Evolutionary conservation across 139 green algal species (phyloP).

Genomic region (Astrephomene gubernaculifera): DNA sequence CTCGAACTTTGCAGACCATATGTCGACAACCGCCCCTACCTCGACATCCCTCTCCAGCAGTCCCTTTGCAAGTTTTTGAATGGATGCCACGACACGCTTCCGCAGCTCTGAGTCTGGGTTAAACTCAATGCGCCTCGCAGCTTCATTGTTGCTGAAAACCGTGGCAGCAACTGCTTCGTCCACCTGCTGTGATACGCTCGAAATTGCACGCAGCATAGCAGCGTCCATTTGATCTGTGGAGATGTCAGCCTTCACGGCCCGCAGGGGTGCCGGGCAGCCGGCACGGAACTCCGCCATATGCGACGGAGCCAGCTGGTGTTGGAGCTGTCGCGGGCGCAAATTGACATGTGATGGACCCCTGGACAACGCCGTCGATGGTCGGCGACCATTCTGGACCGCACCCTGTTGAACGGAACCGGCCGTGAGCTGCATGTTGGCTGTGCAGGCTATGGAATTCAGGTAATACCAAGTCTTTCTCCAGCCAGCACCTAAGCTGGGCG

Average conservation of each 20-base stretch:
- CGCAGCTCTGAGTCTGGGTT: slow-evolving; percentile 53
- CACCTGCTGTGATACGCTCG: slow-evolving; percentile 64
- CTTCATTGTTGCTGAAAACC: slow-evolving; percentile 14
- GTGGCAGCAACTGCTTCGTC: slow-evolving; percentile 45
- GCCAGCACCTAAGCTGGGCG: too few relatives aligned
- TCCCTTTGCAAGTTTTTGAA: slow-evolving; percentile 72
- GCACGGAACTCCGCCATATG: not conserved
- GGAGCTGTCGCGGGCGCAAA: not conserved
- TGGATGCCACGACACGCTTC: slow-evolving; percentile 61
- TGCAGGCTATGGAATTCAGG: too few relatives aligned
- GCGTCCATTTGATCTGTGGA: slow-evolving; percentile 54
- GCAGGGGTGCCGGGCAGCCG: slow-evolving; percentile 6
- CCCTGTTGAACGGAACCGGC: not conserved
- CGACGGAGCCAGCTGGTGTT: not conserved
- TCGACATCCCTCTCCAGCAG: slow-evolving; percentile 90
- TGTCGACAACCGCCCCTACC: slow-evolving; percentile 59
- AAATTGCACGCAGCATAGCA: slow-evolving; percentile 67
- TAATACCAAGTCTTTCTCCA: too few relatives aligned
- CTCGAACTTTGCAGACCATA: too few relatives aligned
- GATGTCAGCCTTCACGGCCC: slow-evolving; percentile 65
- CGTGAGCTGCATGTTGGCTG: slow-evolving; percentile 14
- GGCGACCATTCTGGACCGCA: not conserved
- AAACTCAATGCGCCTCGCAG: slow-evolving; percentile 32
- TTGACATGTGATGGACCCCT: not conserved
- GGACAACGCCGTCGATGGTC: not conserved